Evolutionary conservation across 2,329 filamentous ascomycete genomes (phyloP), one percentile per base, ranked within the genome.

Genomic region (Penicillium sclerotiorum): DNA sequence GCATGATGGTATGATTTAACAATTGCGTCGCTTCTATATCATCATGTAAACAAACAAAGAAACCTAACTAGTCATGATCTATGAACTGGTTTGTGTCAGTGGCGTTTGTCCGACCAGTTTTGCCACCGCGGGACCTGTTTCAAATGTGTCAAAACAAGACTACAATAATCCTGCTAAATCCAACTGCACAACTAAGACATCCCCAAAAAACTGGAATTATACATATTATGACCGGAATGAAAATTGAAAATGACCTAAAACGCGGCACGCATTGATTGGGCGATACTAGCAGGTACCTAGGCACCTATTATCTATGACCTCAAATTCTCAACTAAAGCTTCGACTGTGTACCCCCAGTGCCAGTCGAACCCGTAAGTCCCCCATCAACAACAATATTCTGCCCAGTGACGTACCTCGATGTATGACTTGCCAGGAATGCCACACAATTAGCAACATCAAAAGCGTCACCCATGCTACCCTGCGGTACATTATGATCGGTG

Each of bases 401-500:
- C 1, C 83, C 83, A 1, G 82, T 86, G 4, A 86, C 78, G 61
- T 86, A 86, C 28, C 70, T 74, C 2, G 82, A 80, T 53, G 83
- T 80, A 38, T 80, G 76, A 28, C 80, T 83, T 3, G 75, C 82
- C 47, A 86, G 69, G 56, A 84, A 86, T 11, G 80, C 59, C 5
- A 76, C 80, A 1, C 80, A 75, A 62, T 81, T 76, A 0, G 81
- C 80, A 5, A 85, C 79, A 64, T 86, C 83, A 70, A 79, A 81
- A 0, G 81, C 78, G 61, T 80, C 77, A 0, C 82, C 82, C 76
- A 85, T 84, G 27, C 67, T 71, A 0, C 81, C 81, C 72, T 80
- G 79, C 0, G 83, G 83, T 1, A 84, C 80, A 58, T 50, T 53
- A 45, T 55, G 49, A 44, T 51, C 42, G 2, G 45, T 53, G 12